A percentile compares a stretch with the other conserved stretches of the same genome.
Conservation (phyloP, 768 basidiomycete genomes). For the Ephemerocybe angulata region DNA sequence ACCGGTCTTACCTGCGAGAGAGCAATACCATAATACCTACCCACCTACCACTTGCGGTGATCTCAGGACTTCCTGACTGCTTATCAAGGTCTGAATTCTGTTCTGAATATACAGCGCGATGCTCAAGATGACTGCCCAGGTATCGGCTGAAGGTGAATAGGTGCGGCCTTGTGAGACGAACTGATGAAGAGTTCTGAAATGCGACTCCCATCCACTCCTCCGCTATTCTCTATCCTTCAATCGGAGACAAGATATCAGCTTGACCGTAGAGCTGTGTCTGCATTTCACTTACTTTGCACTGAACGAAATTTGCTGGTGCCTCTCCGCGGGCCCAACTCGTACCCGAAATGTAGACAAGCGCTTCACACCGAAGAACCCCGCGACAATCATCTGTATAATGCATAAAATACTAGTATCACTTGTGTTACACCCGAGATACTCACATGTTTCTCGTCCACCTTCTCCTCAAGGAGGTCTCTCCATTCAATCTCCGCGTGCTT, state of each 20-base stretch:
- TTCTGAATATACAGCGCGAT: no score
- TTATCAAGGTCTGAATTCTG: no score
- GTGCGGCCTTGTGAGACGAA: conserved; percentile 24
- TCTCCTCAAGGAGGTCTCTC: conserved; percentile 29
- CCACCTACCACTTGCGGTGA: no score
- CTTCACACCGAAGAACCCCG: conserved; percentile 37
- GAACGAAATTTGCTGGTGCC: conserved; percentile 29
- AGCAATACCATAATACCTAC: no score
- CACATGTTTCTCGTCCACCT: conserved; percentile 4
- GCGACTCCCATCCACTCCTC: conserved; percentile 18
- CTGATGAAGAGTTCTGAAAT: conserved; percentile 36
- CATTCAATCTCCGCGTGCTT: conserved; percentile 27
- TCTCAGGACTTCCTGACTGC: no score
- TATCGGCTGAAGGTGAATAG: conserved; percentile 26
- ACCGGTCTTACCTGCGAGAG: no score
- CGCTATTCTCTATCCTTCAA: conserved; percentile 17
- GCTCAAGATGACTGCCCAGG: not conserved
- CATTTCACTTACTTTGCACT: conserved; percentile 34
- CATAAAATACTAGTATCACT: not conserved
- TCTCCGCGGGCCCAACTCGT: conserved; percentile 36
- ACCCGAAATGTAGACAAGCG: conserved; percentile 38
- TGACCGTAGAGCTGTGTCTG: no score
- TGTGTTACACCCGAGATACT: not conserved
- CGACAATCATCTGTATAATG: conserved; percentile 30
- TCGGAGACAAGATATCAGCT: no score